Conservation (phyloP, 2,329 filamentous ascomycete species). For the Lomentospora prolificans region DNA sequence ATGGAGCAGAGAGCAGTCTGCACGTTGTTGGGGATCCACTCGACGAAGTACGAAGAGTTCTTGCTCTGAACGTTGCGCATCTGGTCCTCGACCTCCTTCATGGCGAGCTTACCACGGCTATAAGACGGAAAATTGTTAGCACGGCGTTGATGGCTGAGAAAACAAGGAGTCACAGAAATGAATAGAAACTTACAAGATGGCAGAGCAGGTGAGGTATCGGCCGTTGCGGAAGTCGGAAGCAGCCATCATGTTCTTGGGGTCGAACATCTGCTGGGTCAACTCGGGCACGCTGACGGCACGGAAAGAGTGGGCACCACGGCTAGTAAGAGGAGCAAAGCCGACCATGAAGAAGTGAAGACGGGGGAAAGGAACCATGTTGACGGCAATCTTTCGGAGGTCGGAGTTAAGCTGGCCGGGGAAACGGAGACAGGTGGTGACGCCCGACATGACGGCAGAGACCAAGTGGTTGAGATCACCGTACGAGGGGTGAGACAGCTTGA, state of each 20-base stretch:
- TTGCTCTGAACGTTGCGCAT: constrained; percentile 99
- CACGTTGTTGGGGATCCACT: constrained; percentile 99
- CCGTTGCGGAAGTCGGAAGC: constrained; percentile 99
- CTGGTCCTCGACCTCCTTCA: constrained; percentile 99
- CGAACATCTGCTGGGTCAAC: constrained; percentile 99
- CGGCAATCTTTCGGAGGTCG: constrained; percentile 96
- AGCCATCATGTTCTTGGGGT: constrained; percentile 99
- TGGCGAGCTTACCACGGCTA: constrained; percentile 96
- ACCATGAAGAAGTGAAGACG: constrained; percentile 99
- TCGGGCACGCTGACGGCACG: constrained; percentile 95
- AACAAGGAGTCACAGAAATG: not conserved
- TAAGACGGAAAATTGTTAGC: constrained; percentile 11
- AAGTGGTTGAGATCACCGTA: constrained; percentile 99
- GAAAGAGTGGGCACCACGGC: constrained; percentile 78
- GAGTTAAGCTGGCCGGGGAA: constrained; percentile 99
- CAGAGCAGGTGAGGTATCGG: constrained; percentile 98
- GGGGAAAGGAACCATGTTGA: constrained; percentile 99
- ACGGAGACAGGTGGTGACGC: constrained; percentile 95
- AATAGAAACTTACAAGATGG: constrained; percentile 67
- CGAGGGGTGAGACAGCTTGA: constrained; percentile 97
- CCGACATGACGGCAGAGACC: constrained; percentile 98
- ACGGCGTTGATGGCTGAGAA: not conserved
- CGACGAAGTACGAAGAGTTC: constrained; percentile 98
- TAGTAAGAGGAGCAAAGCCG: constrained; percentile 96
- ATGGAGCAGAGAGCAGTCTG: constrained; percentile 99